Percentiles rank a stretch among this genome's conserved stretches.
Conservation (phyloP, 306 rosid species). For the Notholithocarpus densiflorus region DNA sequence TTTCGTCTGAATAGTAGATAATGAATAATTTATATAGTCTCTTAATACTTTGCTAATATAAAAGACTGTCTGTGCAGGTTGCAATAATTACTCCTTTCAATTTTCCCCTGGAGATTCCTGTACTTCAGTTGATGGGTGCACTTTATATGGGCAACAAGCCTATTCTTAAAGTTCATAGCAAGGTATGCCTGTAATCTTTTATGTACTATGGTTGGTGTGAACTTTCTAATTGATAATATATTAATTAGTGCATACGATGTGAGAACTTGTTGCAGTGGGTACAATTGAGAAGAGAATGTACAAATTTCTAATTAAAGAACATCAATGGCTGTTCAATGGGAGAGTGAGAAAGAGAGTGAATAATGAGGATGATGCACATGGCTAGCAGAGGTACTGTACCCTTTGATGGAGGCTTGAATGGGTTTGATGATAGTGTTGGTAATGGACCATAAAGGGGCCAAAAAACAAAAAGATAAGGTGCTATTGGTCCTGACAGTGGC, state of each 20-base stretch:
- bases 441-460: background rate
- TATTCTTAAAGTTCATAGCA: slow-evolving; percentile 90
- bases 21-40: background rate
- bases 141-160: slow-evolving; percentile 99
- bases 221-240: background rate
- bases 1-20: slow-evolving; percentile 1
- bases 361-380: background rate
- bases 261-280: background rate
- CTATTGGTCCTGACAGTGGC: background rate
- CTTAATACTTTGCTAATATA: slow-evolving; percentile 4
- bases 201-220: background rate
- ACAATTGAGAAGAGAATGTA: background rate
- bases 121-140: slow-evolving; percentile 98
- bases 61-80: slow-evolving; percentile 51
- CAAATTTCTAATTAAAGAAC: background rate
- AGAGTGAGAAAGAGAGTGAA: background rate
- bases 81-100: slow-evolving; percentile 93
- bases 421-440: background rate
- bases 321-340: background rate
- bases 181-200: slow-evolving; percentile 39
- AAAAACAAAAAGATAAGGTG: background rate
- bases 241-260: background rate
- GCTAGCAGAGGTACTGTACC: background rate
- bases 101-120: slow-evolving; percentile 95
- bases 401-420: background rate